Percentiles rank a stretch among this genome's conserved stretches.
Conservation (phyloP, 148 eudicot genomes). For the Rhododendron mucronatum region DNA sequence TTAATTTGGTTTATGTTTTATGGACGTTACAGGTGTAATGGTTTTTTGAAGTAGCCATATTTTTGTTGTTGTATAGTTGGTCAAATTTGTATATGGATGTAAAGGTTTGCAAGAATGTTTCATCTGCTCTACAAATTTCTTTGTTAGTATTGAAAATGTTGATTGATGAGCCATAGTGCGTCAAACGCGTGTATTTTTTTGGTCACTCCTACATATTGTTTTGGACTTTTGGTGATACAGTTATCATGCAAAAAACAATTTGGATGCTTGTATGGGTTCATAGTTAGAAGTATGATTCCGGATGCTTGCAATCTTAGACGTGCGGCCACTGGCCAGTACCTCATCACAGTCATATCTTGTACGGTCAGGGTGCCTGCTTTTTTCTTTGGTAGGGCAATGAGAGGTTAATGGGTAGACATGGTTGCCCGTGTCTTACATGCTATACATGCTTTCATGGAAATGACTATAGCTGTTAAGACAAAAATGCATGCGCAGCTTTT, state of each 20-base stretch:
- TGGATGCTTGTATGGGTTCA: background rate
- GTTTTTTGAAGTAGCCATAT: background rate
- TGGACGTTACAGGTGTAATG: background rate
- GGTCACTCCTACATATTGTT: background rate
- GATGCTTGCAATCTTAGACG: background rate
- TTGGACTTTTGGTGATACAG: background rate
- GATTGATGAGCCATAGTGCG: background rate
- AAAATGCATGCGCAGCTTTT: background rate
- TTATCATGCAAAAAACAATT: background rate
- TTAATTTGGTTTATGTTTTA: background rate
- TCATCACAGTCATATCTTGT: background rate
- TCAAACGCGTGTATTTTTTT: background rate
- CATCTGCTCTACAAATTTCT: too few relatives aligned
- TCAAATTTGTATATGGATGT: background rate
- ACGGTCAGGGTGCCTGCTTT: background rate
- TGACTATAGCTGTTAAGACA: background rate
- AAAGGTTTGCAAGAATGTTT: too few relatives aligned
- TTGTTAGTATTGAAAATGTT: background rate
- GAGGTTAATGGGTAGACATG: background rate
- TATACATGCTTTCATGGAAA: background rate
- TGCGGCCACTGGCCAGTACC: background rate
- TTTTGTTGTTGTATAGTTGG: background rate
- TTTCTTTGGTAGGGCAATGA: background rate
- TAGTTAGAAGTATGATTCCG: background rate
- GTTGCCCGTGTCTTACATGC: background rate